Base-by-base conservation (phyloP, 2,329 filamentous ascomycete genomes). In the Fusarium chaquense region DNA sequence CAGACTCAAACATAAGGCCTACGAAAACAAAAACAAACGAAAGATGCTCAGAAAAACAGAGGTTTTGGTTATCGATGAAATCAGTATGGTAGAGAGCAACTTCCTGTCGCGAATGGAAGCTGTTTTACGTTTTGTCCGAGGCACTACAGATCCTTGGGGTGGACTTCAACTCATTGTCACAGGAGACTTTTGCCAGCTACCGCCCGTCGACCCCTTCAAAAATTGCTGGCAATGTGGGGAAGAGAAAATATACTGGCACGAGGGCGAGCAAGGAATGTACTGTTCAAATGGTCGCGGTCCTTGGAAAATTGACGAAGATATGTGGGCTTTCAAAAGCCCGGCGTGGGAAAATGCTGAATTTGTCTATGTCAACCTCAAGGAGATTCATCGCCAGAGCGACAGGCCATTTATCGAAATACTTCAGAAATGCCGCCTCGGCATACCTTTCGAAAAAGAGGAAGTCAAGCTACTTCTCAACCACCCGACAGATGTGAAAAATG, bases 11-110 rank as follows among this genome's bases (percentile, higher is more conserved):
- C 20, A 20, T 20, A 20, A 20, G 20, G 20, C 20, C 20, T 20
- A 20, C 20, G 20, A 20, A 20, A 20, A 20, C 20, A 20, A 20
- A 20, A 20, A 20, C 20, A 20, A 20, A 20, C 20, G 20, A 20
- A 20, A 20, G 20, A 20, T 20, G 20, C 20, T 88, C 3, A 71
- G 22, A 0, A 33, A 75, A 0, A 87, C 84, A 0, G 81, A 90
- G 51, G 84, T 89, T 1, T 79, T 91, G 2, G 82, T 91, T 26
- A 87, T 91, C 18, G 89, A 91, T 69, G 89, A 91, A 76, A 86
- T 91, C 60, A 88, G 85, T 65, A 91, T 91, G 89, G 81, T 90
- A 0, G 86, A 89, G 51, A 87, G 84, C 83, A 60, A 70, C 36
- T 64, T 75, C 26, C 22, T 77, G 0, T 45, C 75, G 30, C 73